Base-by-base conservation (phyloP, 176 grass and related monocot genomes). In the Poa annua region DNA sequence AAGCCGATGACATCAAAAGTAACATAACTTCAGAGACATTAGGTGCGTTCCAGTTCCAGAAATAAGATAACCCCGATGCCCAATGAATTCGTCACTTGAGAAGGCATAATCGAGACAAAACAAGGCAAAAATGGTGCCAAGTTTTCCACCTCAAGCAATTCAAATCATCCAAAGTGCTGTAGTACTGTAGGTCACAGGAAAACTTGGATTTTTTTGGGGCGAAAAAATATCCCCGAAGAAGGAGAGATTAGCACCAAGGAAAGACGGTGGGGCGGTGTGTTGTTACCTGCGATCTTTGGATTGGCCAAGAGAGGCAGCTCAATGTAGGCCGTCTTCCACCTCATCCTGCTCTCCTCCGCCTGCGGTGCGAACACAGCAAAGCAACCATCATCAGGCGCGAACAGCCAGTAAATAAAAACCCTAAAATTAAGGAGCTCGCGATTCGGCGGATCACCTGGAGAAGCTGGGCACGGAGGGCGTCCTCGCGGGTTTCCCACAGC, bases 271-370 rank as follows among this genome's bases (percentile, higher is more conserved):
- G 52, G 53, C 20, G n/a, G 20, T 21, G 54, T 21, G 7, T 16
- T 16, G 8, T 17, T 49, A 90, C 91, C 88, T 52, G 17, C 38
- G 0, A 83, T 45, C 52, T 90, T 90, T 47, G 84, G 78, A 81
- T 71, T 87, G 15, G 86, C 77, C 77, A 81, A 76, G 20, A 19
- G 8, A 42, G 64, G 45, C 24, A 79, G 21, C 61, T 74, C 73
- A 53, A 67, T 8, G 49, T 78, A 76, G 5, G 81, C 89, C 44
- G 17, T 61, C 25, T 64, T 56, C 38, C 71, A 63, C 55, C 21
- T 78, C n/a, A 59, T 29, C 24, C 63, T 66, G 63, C 29, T 80
- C 32, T 44, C 51, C 47, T 64, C 66, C 42, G 45, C 5, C 72
- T 55, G 45, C 20, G 33, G 66, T 44, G 50, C 0, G 59, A 50